Conservation (phyloP, 129 eudicot genomes). For the Helianthus tuberosus region DNA sequence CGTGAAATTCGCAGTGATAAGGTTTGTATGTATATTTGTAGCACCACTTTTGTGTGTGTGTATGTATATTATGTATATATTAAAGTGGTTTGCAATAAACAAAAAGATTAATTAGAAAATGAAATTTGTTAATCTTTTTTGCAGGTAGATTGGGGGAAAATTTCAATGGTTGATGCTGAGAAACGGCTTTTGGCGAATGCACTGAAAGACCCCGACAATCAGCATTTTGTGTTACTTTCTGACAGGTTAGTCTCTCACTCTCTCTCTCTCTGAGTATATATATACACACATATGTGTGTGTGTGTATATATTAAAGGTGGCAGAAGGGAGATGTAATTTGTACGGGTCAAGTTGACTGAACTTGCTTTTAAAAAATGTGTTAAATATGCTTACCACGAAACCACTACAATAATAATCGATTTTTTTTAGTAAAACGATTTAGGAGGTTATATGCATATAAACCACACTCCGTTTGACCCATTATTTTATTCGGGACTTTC, state of each 20-base stretch:
- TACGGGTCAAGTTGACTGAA: neutral
- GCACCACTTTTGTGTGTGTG: too few species aligned
- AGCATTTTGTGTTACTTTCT: constrained; percentile 90
- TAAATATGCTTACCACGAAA: neutral
- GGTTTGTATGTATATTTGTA: too few species aligned
- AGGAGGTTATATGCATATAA: too few species aligned
- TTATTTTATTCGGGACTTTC: neutral
- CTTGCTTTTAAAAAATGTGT: neutral
- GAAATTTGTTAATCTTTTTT: constrained; percentile 15
- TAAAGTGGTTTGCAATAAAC: constrained; percentile 3
- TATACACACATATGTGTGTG: too few species aligned
- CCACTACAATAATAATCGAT: neutral
- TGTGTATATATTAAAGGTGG: neutral
- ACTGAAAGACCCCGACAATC: constrained; percentile 80
- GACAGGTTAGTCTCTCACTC: constrained; percentile 60
- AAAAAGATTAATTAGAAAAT: neutral
- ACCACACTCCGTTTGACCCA: neutral
- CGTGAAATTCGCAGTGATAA: too few species aligned
- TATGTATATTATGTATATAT: too few species aligned
- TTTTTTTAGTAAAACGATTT: neutral
- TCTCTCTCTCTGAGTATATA: neutral
- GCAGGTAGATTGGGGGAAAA: constrained; percentile 96
- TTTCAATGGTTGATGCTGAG: constrained; percentile 97
- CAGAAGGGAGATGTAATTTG: neutral
- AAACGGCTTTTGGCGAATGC: constrained; percentile 88